phyloP scores from a whole-genome alignment of 2,329 filamentous ascomycete species.

The Magnaporthiopsis incrustans region DNA sequence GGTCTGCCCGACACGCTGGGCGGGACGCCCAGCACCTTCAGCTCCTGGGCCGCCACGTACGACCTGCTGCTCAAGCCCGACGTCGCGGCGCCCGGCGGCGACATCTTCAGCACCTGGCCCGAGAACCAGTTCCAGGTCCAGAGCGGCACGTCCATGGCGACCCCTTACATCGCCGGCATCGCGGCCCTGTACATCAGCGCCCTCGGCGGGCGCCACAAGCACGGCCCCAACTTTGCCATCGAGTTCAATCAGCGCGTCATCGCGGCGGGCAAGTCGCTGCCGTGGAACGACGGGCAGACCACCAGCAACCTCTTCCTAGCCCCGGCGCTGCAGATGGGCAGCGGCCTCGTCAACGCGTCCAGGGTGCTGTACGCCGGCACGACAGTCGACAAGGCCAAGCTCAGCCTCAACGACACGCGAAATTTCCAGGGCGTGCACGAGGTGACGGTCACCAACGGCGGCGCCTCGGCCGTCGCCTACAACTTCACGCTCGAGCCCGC shows the following conservation, averaged over 20 bases:
- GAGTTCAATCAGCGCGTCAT: slow-evolving; percentile 23
- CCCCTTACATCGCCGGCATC: slow-evolving; percentile 35
- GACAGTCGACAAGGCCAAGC: slow-evolving; percentile 26
- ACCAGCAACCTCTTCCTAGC: background rate
- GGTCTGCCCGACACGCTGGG: slow-evolving; percentile 14
- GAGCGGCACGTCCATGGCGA: slow-evolving; percentile 41
- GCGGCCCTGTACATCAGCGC: slow-evolving; percentile 29
- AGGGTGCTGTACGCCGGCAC: slow-evolving; percentile 32
- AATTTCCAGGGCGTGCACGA: slow-evolving; percentile 24
- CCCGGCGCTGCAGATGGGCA: slow-evolving; percentile 26
- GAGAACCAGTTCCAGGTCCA: slow-evolving; percentile 27
- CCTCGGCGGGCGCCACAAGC: slow-evolving; percentile 23
- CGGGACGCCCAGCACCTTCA: slow-evolving; percentile 30
- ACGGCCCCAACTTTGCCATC: slow-evolving; percentile 23
- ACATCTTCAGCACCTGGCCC: slow-evolving; percentile 38
- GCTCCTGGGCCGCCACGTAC: slow-evolving; percentile 34
- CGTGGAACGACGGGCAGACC: slow-evolving; percentile 18
- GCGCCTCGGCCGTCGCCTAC: slow-evolving; percentile 25
- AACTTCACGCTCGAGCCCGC: slow-evolving; percentile 21
- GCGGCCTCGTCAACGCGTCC: slow-evolving; percentile 40
- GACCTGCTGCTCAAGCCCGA: slow-evolving; percentile 36
- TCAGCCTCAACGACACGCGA: slow-evolving; percentile 36
- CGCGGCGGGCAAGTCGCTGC: slow-evolving; percentile 21
- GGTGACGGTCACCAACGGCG: slow-evolving; percentile 28
- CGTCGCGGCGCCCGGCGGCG: slow-evolving; percentile 32